Percentiles rank a stretch among this genome's conserved stretches.
Conservation (phyloP, 805 yeast species). For the Candida maesae region DNA sequence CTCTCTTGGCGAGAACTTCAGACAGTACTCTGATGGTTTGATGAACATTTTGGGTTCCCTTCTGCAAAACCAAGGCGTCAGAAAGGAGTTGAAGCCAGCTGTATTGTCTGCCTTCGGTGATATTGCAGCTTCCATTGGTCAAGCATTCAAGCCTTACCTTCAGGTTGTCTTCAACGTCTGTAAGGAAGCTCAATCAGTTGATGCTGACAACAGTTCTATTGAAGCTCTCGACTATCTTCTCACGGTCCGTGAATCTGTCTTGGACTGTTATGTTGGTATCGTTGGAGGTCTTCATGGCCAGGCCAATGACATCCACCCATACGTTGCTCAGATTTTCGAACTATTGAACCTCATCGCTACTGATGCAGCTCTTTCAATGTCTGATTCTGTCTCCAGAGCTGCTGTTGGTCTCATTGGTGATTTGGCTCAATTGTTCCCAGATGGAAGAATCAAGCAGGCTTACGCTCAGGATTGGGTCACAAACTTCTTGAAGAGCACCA, state of each 20-base stretch:
- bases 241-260: conserved; percentile 77
- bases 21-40: conserved; percentile 72
- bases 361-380: conserved; percentile 56
- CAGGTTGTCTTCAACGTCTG: conserved; percentile 78
- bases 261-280: conserved; percentile 94
- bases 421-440: conserved; percentile 79
- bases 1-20: conserved; percentile 71
- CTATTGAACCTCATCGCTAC: conserved; percentile 58
- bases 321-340: conserved; percentile 64
- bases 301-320: conserved; percentile 63
- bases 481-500: conserved; percentile 68
- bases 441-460: conserved; percentile 65
- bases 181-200: conserved; percentile 56
- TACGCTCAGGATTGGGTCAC: conserved; percentile 77
- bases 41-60: conserved; percentile 80
- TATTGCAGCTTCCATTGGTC: conserved; percentile 84
- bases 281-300: conserved; percentile 79
- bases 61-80: conserved; percentile 62
- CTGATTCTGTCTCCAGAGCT: conserved; percentile 73
- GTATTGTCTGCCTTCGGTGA: conserved; percentile 94
- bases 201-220: conserved; percentile 61
- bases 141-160: conserved; percentile 70
- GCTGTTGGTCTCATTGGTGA: conserved; percentile 93
- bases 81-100: conserved; percentile 80
- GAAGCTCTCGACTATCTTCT: conserved; percentile 77